Conservation (phyloP, 163 green algal genomes). For the Volvox carteri region DNA sequence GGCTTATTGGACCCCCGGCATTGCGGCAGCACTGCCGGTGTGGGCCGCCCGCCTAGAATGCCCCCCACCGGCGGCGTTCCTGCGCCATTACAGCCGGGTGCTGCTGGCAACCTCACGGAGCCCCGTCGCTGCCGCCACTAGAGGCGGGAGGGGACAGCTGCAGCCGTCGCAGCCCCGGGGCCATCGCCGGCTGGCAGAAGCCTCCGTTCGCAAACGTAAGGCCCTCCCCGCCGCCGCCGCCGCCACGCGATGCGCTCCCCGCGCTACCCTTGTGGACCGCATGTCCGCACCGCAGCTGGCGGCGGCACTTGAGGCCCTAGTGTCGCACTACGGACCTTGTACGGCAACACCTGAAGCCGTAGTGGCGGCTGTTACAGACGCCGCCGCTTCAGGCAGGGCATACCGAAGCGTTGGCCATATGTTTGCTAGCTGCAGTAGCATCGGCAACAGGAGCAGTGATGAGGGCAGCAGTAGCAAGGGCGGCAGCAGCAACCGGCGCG, state of each 20-base stretch:
- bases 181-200: background rate
- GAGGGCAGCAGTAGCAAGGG: background rate
- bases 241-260: background rate
- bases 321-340: background rate
- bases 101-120: constrained; percentile 3
- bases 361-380: background rate
- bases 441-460: background rate
- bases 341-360: background rate
- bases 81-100: background rate
- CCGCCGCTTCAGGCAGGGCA: background rate
- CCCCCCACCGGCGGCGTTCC: constrained; percentile 3
- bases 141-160: background rate
- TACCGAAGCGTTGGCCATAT: background rate
- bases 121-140: too few species aligned
- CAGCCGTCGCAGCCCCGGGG: background rate
- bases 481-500: background rate
- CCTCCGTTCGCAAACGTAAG: background rate
- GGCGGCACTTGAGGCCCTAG: constrained; percentile 11
- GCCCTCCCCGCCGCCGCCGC: background rate
- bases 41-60: background rate
- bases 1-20: background rate
- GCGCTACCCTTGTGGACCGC: background rate
- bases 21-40: constrained; percentile 9
- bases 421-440: background rate
- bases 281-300: constrained; percentile 12